phyloP scores from a whole-genome alignment of 306 rosid species.

The Cicer pinnatifidum region DNA sequence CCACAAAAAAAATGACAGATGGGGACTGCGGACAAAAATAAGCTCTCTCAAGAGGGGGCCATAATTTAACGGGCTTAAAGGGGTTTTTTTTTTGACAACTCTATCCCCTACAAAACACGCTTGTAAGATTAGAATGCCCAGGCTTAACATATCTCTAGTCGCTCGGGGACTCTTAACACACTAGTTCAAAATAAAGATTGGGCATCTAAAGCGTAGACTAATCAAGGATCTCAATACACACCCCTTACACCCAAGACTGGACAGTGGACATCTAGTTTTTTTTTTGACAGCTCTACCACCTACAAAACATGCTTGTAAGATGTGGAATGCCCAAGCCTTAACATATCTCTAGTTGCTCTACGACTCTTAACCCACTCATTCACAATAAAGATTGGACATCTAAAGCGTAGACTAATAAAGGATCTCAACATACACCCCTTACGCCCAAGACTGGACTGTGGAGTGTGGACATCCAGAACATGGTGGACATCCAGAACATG shows the following conservation, averaged over 20 bases:
- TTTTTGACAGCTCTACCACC: too few relatives aligned
- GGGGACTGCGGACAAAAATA: too few relatives aligned
- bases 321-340: slow-evolving; percentile 1
- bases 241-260: neutral
- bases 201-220: neutral
- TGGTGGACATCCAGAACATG: neutral
- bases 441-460: neutral
- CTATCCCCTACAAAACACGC: neutral
- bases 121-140: neutral
- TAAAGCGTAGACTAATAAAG: neutral
- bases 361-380: neutral
- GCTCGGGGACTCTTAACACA: neutral
- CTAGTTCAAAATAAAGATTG: neutral
- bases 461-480: neutral
- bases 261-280: too few relatives aligned
- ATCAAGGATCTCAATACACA: neutral
- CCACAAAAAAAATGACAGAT: too few relatives aligned
- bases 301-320: neutral
- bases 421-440: neutral
- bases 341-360: neutral
- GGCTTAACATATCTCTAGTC: neutral
- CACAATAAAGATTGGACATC: neutral
- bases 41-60: too few relatives aligned
- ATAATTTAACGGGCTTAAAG: too few relatives aligned
- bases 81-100: too few relatives aligned